Conservation (phyloP, 164 flowering plant species). For the Kingdonia uniflora region DNA sequence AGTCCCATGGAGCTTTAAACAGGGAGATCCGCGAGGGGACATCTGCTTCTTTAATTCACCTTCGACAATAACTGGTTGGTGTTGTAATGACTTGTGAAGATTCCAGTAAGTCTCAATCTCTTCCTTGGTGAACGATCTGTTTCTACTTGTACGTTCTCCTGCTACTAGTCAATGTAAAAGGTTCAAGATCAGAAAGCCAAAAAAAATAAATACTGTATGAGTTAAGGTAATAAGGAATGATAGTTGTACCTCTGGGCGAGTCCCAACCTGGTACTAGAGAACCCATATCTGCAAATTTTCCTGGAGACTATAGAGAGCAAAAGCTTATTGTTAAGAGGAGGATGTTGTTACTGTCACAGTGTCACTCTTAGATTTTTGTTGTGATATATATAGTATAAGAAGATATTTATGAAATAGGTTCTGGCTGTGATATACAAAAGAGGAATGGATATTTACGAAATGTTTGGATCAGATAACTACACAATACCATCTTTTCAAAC, state of each 20-base stretch:
- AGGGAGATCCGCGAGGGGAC: not conserved
- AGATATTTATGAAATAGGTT: no score
- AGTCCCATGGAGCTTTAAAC: not conserved
- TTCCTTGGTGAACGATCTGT: not conserved
- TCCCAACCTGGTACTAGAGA: constrained; percentile 6
- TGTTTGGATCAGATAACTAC: no score
- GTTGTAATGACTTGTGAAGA: not conserved
- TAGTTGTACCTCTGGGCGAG: constrained; percentile 3
- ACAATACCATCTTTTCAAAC: no score
- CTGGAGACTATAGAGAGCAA: no score
- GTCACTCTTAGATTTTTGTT: no score
- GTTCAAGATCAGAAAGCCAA: not conserved
- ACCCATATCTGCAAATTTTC: not conserved
- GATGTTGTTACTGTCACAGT: no score
- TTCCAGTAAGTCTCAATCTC: not conserved
- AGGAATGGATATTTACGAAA: no score
- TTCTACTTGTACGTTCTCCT: not conserved
- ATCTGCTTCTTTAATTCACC: not conserved
- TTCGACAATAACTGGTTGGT: not conserved
- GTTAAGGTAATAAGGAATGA: not conserved
- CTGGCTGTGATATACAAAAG: no score
- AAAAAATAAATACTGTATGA: not conserved
- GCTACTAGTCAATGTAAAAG: not conserved
- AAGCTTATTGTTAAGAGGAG: no score
- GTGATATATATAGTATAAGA: no score